phyloP scores from a whole-genome alignment of 2,329 filamentous ascomycete genomes.

The Ascochyta pisi region DNA sequence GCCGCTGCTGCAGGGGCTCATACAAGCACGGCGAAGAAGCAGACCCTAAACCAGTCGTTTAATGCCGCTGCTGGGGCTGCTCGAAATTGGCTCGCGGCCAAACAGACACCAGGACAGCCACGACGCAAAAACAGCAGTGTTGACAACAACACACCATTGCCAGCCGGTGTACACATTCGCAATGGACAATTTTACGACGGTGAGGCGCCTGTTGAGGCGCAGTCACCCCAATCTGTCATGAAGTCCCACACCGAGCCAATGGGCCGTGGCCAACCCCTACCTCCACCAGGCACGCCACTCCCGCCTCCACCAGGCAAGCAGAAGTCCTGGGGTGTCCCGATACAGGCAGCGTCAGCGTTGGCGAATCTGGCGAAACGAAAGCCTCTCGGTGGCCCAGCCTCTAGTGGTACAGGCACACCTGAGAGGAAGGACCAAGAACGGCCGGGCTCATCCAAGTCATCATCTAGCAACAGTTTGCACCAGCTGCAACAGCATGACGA shows the following conservation, averaged over 20 bases:
- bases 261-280: constrained; percentile 81
- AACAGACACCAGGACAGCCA: constrained; percentile 46
- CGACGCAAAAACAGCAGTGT: constrained; percentile 20
- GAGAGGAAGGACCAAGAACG: constrained; percentile 10
- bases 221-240: constrained; percentile 7
- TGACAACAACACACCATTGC: constrained; percentile 17
- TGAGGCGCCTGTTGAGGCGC: constrained; percentile 12
- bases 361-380: constrained; percentile 67
- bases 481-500: constrained; percentile 14
- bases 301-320: constrained; percentile 69
- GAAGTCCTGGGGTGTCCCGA: constrained; percentile 56
- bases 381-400: constrained; percentile 53
- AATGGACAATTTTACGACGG: constrained; percentile 13
- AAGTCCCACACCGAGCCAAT: constrained; percentile 69
- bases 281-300: constrained; percentile 79
- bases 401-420: not conserved
- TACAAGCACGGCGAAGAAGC: constrained; percentile 22
- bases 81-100: constrained; percentile 65
- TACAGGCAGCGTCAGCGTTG: constrained; percentile 52
- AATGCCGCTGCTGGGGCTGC: constrained; percentile 62
- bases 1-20: constrained; percentile 30
- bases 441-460: constrained; percentile 18
- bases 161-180: constrained; percentile 20
- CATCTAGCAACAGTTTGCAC: constrained; percentile 5
- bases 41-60: constrained; percentile 45